Percentiles rank a stretch among this genome's conserved stretches.
Conservation (phyloP, 345 rosid genomes). For the Draba incana region DNA sequence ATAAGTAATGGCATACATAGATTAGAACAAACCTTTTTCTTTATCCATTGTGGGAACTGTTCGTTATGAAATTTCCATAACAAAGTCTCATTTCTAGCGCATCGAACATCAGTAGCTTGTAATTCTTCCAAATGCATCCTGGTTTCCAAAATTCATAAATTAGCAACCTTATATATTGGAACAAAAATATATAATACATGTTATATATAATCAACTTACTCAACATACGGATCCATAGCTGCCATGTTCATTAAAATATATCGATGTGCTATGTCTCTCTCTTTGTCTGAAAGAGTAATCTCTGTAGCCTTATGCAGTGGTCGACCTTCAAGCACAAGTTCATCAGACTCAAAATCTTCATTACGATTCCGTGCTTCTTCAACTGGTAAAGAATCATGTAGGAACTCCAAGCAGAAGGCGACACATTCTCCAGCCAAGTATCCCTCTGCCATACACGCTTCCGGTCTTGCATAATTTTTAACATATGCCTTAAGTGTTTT, state of each 20-base stretch:
- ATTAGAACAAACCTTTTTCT: background rate
- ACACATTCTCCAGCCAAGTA: background rate
- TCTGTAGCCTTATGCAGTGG: no score
- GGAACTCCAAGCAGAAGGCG: background rate
- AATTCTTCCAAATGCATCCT: background rate
- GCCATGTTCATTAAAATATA: no score
- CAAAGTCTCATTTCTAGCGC: background rate
- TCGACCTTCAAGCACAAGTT: no score
- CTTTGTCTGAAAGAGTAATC: no score
- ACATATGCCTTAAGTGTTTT: conserved; percentile 5
- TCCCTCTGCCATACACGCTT: background rate
- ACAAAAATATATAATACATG: background rate
- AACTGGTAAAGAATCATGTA: background rate
- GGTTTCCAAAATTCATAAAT: background rate
- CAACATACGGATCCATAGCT: no score
- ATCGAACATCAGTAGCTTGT: background rate
- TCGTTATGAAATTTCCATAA: background rate
- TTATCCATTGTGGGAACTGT: background rate
- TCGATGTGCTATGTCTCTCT: no score
- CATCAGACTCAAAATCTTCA: background rate
- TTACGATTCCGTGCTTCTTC: background rate
- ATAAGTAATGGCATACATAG: background rate
- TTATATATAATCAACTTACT: no score
- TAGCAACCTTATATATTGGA: no score
- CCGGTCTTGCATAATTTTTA: background rate